Base-by-base conservation (phyloP, 2,329 filamentous ascomycete genomes). In the Akanthomyces dipterigenus region DNA sequence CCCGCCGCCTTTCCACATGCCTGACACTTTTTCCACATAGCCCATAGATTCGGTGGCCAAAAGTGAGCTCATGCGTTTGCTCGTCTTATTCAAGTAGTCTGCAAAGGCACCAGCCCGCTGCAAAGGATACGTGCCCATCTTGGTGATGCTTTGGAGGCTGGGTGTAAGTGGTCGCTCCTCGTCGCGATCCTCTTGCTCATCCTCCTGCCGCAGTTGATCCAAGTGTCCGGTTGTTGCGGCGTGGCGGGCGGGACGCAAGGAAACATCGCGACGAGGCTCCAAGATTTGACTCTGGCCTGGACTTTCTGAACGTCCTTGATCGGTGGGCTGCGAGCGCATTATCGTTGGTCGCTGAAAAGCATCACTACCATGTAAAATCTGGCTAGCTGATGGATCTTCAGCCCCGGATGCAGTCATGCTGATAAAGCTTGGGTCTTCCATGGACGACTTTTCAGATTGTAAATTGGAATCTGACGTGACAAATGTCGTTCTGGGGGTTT, bases 1-100 rank as follows among this genome's bases (percentile, higher is more conserved):
- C 67, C 88, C 88, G 14, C 91, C 91, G 38, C 95, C 95, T 66
- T 92, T 90, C 86, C 95, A 95, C 90, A 98, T 98, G 42, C 92
- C 93, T 0, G 93, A 96, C 0, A 98, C 93, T 73, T 97, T 98
- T 70, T 96, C 93, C 36, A 96, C 88, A 70, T 98, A 98, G 1
- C 91, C 92, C 87, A 96, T 96, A 0, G 93, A 96, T 72, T 97
- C 93, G 0, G 88, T 91, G 7, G 93, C 90, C 50, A 98, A 77
- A 9, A 96, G 77, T 31, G 81, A 90, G 63, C 90, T 91, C 86
- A 98, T 90, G 38, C 86, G 86, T 66, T 90, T 89, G 24, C 91
- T 88, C 24, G 89, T 86, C 61, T 82, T 88, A 69, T 89, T 90
- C 56, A 97, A 78, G 70, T 92, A 96, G 51, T 88, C 90, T 9